Percentiles rank a stretch among this genome's conserved stretches.
Conservation (phyloP, 2,329 filamentous ascomycete species). For the Apiospora marii region DNA sequence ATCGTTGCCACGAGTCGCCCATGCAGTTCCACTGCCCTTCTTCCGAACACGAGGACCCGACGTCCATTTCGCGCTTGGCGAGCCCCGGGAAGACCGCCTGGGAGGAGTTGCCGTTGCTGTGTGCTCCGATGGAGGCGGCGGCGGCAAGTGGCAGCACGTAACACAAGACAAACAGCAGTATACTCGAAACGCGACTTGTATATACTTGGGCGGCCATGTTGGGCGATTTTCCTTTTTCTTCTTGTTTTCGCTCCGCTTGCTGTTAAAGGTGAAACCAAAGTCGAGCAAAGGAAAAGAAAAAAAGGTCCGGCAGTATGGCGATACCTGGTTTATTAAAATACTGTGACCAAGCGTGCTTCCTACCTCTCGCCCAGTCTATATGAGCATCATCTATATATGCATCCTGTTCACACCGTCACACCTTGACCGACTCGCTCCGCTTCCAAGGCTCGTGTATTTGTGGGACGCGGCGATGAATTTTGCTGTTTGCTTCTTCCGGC, state of each 20-base stretch:
- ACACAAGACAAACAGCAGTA: background rate
- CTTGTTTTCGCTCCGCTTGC: background rate
- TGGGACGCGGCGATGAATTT: background rate
- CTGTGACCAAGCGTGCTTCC: background rate
- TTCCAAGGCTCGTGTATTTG: background rate
- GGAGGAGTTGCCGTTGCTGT: background rate
- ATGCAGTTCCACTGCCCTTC: slow-evolving; percentile 66
- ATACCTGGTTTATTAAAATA: background rate
- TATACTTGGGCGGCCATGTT: background rate
- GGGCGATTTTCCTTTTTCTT: background rate
- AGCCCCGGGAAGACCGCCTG: background rate
- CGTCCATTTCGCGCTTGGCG: slow-evolving; percentile 32
- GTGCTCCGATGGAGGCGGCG: background rate
- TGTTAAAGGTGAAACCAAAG: background rate
- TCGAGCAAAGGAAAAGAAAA: background rate
- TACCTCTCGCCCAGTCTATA: background rate
- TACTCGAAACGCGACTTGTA: background rate
- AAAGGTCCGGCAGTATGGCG: background rate
- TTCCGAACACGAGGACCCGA: slow-evolving; percentile 49
- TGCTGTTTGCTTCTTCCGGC: slow-evolving; percentile 17
- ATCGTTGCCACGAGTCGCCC: slow-evolving; percentile 57
- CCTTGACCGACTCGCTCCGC: slow-evolving; percentile 1
- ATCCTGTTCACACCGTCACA: slow-evolving; percentile 7
- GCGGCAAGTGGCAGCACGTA: background rate
- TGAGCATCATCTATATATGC: background rate